phyloP scores from a whole-genome alignment of 805 yeast genomes.

The Torulaspora maleeae region DNA sequence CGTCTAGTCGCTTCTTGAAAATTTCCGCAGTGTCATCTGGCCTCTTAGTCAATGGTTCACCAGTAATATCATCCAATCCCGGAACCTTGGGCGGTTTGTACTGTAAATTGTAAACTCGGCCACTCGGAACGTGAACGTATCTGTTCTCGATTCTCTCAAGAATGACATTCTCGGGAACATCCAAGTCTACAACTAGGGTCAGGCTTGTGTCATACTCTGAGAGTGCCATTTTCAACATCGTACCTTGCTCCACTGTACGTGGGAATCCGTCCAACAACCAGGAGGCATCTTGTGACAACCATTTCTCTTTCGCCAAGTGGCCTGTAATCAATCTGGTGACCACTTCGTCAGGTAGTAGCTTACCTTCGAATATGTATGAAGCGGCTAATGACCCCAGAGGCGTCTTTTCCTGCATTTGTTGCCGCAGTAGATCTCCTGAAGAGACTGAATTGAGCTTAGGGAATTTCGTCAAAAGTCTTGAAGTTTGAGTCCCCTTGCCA shows the following conservation, averaged over 20 bases:
- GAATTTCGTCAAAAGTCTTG: slow-evolving; percentile 52
- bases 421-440: slow-evolving; percentile 79
- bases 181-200: slow-evolving; percentile 77
- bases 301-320: slow-evolving; percentile 39
- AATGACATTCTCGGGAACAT: slow-evolving; percentile 82
- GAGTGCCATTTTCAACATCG: slow-evolving; percentile 46
- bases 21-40: slow-evolving; percentile 77
- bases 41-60: slow-evolving; percentile 76
- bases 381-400: slow-evolving; percentile 55
- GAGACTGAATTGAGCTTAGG: slow-evolving; percentile 58
- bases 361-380: slow-evolving; percentile 54
- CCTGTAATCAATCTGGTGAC: slow-evolving; percentile 56
- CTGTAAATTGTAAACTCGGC: slow-evolving; percentile 78
- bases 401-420: slow-evolving; percentile 54
- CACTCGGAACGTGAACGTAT: slow-evolving; percentile 80
- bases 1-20: slow-evolving; percentile 60
- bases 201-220: slow-evolving; percentile 39
- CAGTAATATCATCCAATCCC: slow-evolving; percentile 82
- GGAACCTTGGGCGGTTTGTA: slow-evolving; percentile 86
- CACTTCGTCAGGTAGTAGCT: slow-evolving; percentile 65
- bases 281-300: slow-evolving; percentile 37
- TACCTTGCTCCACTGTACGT: slow-evolving; percentile 71
- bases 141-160: slow-evolving; percentile 76
- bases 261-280: slow-evolving; percentile 95
- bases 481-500: slow-evolving; percentile 88